phyloP scores from a whole-genome alignment of 2,329 filamentous ascomycete species.

The Fusarium gaditjirri region DNA sequence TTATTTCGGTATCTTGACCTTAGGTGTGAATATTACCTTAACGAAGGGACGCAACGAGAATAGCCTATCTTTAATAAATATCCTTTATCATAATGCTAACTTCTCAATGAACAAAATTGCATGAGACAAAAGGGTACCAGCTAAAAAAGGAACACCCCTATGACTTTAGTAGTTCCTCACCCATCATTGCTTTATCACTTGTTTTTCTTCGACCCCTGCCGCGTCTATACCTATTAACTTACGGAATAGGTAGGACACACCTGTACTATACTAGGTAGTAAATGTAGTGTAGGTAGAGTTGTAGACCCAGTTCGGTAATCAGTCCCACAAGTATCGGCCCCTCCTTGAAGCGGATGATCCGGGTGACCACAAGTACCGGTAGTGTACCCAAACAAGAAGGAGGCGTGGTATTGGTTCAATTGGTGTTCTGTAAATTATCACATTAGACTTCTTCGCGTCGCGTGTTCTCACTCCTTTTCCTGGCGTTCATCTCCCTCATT shows the following conservation, averaged over 20 bases:
- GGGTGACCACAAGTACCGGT: constrained; percentile 16
- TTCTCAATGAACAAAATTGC: background rate
- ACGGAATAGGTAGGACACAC: background rate
- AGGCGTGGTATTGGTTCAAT: constrained; percentile 3
- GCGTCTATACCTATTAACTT: background rate
- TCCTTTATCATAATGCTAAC: background rate
- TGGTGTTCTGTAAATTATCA: constrained; percentile 14
- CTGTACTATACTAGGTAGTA: too few species aligned
- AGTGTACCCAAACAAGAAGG: constrained; percentile 23
- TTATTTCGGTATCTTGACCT: background rate
- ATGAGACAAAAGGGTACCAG: too few species aligned
- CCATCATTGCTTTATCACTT: background rate
- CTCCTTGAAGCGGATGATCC: constrained; percentile 1
- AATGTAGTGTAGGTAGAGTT: too few species aligned
- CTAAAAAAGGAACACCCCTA: background rate
- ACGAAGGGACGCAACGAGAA: background rate
- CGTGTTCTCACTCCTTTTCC: constrained; percentile 13
- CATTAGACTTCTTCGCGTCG: constrained; percentile 9
- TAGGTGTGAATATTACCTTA: background rate
- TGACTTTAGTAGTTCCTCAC: background rate
- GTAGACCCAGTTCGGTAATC: constrained; percentile 8
- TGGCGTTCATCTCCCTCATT: background rate
- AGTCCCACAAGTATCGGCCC: constrained; percentile 20
- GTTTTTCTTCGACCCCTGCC: background rate
- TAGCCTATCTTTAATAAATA: background rate